Base-by-base conservation (phyloP, 805 yeast genomes). In the Novakomyces olei region DNA sequence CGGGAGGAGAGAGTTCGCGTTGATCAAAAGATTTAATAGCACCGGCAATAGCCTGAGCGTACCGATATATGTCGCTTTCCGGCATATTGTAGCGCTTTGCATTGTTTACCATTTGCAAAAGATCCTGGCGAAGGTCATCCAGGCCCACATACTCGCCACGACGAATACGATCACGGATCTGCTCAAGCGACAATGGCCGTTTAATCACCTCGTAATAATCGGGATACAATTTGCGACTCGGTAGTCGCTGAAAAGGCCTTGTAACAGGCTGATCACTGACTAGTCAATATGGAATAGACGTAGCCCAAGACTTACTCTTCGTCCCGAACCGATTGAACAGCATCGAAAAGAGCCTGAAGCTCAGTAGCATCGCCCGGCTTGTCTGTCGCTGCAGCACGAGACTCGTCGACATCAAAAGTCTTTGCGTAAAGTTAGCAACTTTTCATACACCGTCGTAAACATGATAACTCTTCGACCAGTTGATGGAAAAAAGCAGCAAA, bases 101-200 rank as follows among this genome's bases (percentile, higher is more conserved):
- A 50, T 83, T 81, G 34, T 63, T 57, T 44, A 85, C 63, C 67
- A 85, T 67, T 36, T 69, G 55, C 44, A 65, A 66, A 54, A 85
- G 66, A 52, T 88, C 96, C 22, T 60, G 63, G 48, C 80, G 63
- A 48, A 78, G 85, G 36, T 62, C 63, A 36, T 76, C 85, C 33
- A 81, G 85, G 33, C 65, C 64, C 34, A 62, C 60, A 53, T 85
- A 85, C 48, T 71, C 73, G 51, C 93, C 68, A 37, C 81, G 73
- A 50, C 88, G 79, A 41, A 83, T 78, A 45, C 76, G 74, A 47
- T 76, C 69, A 47, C 78, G 67, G 18, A 75, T 55, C 40, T 61
- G 67, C 33, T 58, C 57, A 30, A 76, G 49, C 2, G 81, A 61
- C 17, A 72, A 65, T 2, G 83, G 81, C 34, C 54, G 52, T 39